Base-by-base conservation (phyloP, 441 rosid species). In the Capsella rubella region DNA sequence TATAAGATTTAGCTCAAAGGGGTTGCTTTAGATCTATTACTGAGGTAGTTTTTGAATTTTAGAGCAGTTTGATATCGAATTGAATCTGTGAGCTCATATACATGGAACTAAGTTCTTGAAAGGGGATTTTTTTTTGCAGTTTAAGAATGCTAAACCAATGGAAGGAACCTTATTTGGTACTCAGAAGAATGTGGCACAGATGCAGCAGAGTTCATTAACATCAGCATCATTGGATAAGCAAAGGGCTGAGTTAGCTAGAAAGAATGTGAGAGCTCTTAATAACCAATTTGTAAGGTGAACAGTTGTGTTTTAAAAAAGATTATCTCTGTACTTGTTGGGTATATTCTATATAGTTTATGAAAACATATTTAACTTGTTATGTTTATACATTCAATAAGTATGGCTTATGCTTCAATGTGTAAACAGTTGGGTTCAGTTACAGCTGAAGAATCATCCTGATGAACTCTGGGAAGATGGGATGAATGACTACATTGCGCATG, bases 251-350 rank as follows among this genome's bases (percentile, higher is more conserved):
- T 83, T 83, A 77, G 89, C 99, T 67, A 85, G 64, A 53, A 92
- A 84, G 82, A 93, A 95, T 81, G 99, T 95, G 81, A 84, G 94
- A 80, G 98, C 98, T 82, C 96, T 92, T 80, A 95, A 95, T 83
- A 81, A 82, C 66, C 99, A 95, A 76, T 95, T 90, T 73, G 95
- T 97, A 75, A 90, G 99, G 98, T 95, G 78, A 73, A 73, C 9
- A 53, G 0, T 67, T 57, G 13, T 73, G 47, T 64, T 60, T 21
- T 49, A 27, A 8, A 12, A 28, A 65, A 6, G 2, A 37, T 18
- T 42, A 0, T 57, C 2, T 51, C 21, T 63, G 10, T 12, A 9
- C 37, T 67, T 43, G 15, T 58, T 67, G 21, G 18, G 42, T 32
- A 2, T 51, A 10, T 39, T 29, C 16, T 46, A 13, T 32, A 46